Base-by-base conservation (phyloP, 176 grass and related monocot species). In the Tillandsia fasciculata region DNA sequence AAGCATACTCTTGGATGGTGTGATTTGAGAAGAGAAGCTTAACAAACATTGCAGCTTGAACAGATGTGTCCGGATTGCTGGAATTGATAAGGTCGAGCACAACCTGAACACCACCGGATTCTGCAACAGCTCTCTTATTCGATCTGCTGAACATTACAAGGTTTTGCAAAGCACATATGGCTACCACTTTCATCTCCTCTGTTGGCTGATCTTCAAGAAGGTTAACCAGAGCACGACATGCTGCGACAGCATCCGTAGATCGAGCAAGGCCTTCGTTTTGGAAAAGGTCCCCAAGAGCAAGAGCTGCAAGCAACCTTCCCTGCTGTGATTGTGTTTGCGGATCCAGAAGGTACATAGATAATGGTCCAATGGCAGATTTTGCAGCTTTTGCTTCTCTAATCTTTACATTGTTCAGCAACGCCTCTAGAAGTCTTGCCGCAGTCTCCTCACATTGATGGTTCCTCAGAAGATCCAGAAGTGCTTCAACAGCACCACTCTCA, bases 181-280 rank as follows among this genome's bases (percentile, higher is more conserved):
- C 95, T 77, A 99, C 95, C 63, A 99, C 95, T 79, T 99, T 99
- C 95, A 99, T 99, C 76, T 99, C 95, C 85, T 99, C 95, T 61
- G 95, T 99, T 78, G 95, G 95, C 56, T 99, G 90, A 61, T 99
- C 95, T 91, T 99, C 95, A 13, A 99, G 90, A 79, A 99, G 95
- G 67, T 99, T 99, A 53, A 99, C 90, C 54, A 99, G 80, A 78
- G 95, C 95, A 10, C 95, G 89, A 73, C 95, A 99, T 70, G 95
- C 95, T 54, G 86, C 87, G 63, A 99, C 95, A 49, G 95, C 84
- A 90, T 99, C 95, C 63, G 86, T 77, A 61, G 82, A 90, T 79
- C 95, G 84, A 79, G 90, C 95, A 72, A 99, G 82, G 71, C 77
- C 83, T 81, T 99, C 95, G 23, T 99, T 99, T 80, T 99, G 95